Evolutionary conservation across 805 yeast species (phyloP).

Genomic region (Zygosaccharomyces rouxii): DNA sequence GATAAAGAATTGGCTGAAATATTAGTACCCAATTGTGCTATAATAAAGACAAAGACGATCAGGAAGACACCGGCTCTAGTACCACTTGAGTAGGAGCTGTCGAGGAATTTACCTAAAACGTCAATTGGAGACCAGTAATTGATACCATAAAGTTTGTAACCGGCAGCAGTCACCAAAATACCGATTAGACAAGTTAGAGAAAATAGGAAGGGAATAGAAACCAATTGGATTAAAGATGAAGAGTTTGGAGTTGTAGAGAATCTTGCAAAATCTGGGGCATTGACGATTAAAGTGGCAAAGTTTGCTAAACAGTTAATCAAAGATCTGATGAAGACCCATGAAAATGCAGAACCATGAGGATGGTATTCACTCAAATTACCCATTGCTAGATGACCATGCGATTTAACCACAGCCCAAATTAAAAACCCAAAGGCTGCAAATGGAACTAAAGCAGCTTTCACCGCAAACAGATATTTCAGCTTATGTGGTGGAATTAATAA

Average conservation of each 20-base stretch:
- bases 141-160: conserved; percentile 39
- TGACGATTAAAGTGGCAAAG: conserved; percentile 73
- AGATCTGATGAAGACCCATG: conserved; percentile 70
- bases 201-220: conserved; percentile 67
- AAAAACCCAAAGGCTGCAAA: conserved; percentile 79
- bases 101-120: conserved; percentile 48
- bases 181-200: conserved; percentile 76
- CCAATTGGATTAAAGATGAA: conserved; percentile 46
- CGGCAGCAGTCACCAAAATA: conserved; percentile 71
- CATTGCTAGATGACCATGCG: conserved; percentile 49
- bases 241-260: conserved; percentile 53
- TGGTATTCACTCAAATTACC: conserved; percentile 22
- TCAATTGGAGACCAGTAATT: conserved; percentile 49
- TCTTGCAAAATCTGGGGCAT: conserved; percentile 81
- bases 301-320: conserved; percentile 74
- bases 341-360: conserved; percentile 26
- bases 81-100: conserved; percentile 40
- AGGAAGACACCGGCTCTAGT: conserved; percentile 70
- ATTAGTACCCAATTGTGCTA: conserved; percentile 75
- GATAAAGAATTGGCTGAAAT: conserved; percentile 63
- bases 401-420: conserved; percentile 78
- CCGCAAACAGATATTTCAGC: conserved; percentile 77
- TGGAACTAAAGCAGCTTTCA: conserved; percentile 74
- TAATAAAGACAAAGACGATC: conserved; percentile 56
- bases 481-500: conserved; percentile 78